Evolutionary conservation across 805 yeast genomes (phyloP).

Genomic region (Lachancea waltii): DNA sequence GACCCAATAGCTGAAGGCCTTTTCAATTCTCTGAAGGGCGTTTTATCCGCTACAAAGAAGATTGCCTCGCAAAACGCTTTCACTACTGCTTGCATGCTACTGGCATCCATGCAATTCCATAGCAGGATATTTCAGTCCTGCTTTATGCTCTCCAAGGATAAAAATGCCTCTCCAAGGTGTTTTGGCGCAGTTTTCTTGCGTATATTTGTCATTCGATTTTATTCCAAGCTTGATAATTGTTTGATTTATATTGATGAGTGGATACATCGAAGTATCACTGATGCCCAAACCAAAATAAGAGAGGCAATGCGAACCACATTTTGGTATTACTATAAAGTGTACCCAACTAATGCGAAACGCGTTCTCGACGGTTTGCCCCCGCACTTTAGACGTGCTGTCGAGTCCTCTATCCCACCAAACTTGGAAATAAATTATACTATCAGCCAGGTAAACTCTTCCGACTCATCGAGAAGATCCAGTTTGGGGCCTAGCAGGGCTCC

Average conservation of each 20-base stretch:
- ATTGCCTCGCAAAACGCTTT: conserved; percentile 34
- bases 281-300: conserved; percentile 76
- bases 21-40: conserved; percentile 28
- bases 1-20: conserved; percentile 33
- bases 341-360: conserved; percentile 45
- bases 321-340: conserved; percentile 58
- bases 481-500: conserved; percentile 23
- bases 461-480: conserved; percentile 41
- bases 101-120: conserved; percentile 49
- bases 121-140: conserved; percentile 46
- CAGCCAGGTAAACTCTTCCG: conserved; percentile 10
- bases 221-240: conserved; percentile 35
- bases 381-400: conserved; percentile 49
- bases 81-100: conserved; percentile 41
- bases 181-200: conserved; percentile 68
- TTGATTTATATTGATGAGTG: conserved; percentile 38
- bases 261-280: conserved; percentile 57
- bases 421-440: conserved; percentile 20
- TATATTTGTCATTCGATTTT: conserved; percentile 49
- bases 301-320: conserved; percentile 65
- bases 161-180: conserved; percentile 62
- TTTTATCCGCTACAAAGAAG: conserved; percentile 37
- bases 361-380: conserved; percentile 28
- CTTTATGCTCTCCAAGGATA: conserved; percentile 51
- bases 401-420: conserved; percentile 46